Base-by-base conservation (phyloP, 1,139 yeast species). In the Debaryomyces sp. region DNA sequence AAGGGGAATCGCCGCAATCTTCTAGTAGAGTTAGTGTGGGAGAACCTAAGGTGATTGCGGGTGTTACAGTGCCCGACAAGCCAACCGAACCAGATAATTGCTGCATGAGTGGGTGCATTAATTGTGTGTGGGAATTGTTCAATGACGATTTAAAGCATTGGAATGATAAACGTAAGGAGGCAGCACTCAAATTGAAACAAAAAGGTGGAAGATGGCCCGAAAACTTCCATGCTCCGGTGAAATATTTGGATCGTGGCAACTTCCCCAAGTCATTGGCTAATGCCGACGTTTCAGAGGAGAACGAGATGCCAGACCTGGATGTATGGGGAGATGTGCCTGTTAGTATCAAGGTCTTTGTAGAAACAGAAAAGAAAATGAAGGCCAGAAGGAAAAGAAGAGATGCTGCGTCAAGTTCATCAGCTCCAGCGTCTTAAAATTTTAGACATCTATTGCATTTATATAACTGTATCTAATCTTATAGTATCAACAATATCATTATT, bases 61-160 rank as follows among this genome's bases (percentile, higher is more conserved):
- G 97, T 0, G 71, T 92, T 0, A 65, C 64, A 3, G 96, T 94
- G 0, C 97, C 97, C 2, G 82, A 80, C 15, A 79, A 78, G 60
- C 99, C 99, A 1, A 75, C 72, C 5, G 96, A 90, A 59, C 98
- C 98, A 2, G 96, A 91, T 59, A 91, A 92, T 65, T 94, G 99
- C 66, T 94, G 99, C 66, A 91, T 91, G 96, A 86, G 96, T 54
- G 99, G 99, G 1, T 94, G 99, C 66, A 84, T 90, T 36, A 89
- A 92, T 66, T 94, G 99, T 67, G 98, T 94, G 1, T 94, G 98
- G 98, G 97, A 92, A 58, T 71, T 89, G 49, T 94, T 82, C 65
- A 85, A 87, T 57, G 97, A 92, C 47, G 98, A 94, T 63, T 61
- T 92, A 44, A 85, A 83, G 55, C 91, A 90, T 24, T 94, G 97